phyloP scores from a whole-genome alignment of 345 rosid genomes.

The Laguncularia racemosa region DNA sequence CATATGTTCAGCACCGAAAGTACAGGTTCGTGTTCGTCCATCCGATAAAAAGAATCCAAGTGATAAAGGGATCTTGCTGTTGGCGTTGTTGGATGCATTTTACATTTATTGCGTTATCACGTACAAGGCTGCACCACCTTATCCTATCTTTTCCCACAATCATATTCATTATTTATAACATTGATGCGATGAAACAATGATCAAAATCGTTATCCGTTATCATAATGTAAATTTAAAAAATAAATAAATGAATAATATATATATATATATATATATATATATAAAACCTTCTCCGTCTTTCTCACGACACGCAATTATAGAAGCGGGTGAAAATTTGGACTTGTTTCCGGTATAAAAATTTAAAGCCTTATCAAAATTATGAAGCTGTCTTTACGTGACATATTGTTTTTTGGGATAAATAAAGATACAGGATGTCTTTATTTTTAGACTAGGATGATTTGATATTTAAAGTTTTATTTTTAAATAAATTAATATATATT shows the following conservation, averaged over 20 bases:
- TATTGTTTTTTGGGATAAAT: conserved; percentile 3
- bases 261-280: too few relatives aligned
- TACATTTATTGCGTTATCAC: conserved; percentile 30
- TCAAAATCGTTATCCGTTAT: too few relatives aligned
- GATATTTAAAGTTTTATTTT: too few relatives aligned
- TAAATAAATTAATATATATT: too few relatives aligned
- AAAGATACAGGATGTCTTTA: too few relatives aligned
- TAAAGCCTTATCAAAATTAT: background rate
- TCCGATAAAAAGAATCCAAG: conserved; percentile 42
- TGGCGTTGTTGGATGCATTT: conserved; percentile 13
- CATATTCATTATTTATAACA: background rate
- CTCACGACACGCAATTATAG: too few relatives aligned
- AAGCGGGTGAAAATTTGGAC: background rate
- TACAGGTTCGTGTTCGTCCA: conserved; percentile 26
- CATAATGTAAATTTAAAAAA: too few relatives aligned
- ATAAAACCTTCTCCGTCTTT: background rate
- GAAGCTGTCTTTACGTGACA: background rate
- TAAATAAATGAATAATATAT: too few relatives aligned
- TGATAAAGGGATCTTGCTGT: conserved; percentile 28
- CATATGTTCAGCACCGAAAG: conserved; percentile 29
- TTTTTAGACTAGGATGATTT: too few relatives aligned
- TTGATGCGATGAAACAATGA: too few relatives aligned
- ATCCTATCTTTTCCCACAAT: conserved; percentile 35
- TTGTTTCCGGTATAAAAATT: conserved; percentile 2
- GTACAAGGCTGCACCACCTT: conserved; percentile 26